A percentile compares a stretch with the other conserved stretches of the same genome.
phyloP scores from a whole-genome alignment of 352 stramenopile genomes.

The Elongisporangium undulatum region DNA sequence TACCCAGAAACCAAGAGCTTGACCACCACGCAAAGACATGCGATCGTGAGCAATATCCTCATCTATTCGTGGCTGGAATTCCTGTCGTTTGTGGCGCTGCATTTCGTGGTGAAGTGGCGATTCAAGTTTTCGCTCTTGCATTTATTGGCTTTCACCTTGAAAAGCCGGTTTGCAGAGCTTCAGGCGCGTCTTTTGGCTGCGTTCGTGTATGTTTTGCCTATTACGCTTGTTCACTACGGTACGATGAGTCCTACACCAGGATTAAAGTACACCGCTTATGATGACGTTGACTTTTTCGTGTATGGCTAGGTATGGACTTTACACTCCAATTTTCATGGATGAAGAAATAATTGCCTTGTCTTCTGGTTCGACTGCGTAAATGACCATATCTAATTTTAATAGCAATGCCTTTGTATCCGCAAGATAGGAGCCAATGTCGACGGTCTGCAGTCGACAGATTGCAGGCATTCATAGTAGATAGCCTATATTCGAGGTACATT shows the following conservation, averaged over 20 bases:
- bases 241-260: neutral
- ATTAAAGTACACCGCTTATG: neutral
- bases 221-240: slow-evolving; percentile 14
- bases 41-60: slow-evolving; percentile 3
- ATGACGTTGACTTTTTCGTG: neutral
- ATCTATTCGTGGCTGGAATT: slow-evolving; percentile 12
- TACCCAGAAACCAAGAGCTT: slow-evolving; percentile 15
- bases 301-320: neutral
- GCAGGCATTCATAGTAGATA: too few relatives aligned
- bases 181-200: slow-evolving; percentile 17
- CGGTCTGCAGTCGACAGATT: too few relatives aligned
- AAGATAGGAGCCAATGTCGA: too few relatives aligned
- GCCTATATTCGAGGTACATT: too few relatives aligned
- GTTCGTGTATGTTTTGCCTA: slow-evolving; percentile 16
- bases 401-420: too few relatives aligned
- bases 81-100: slow-evolving; percentile 11
- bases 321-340: neutral
- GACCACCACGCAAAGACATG: neutral
- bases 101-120: slow-evolving; percentile 8
- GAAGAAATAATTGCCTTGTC: neutral
- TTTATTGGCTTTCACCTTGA: slow-evolving; percentile 17
- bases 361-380: neutral
- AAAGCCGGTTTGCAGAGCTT: slow-evolving; percentile 14
- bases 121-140: slow-evolving; percentile 17
- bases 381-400: too few relatives aligned